Evolutionary conservation across 805 yeast genomes (phyloP).

Genomic region (Isabelozyma pseudorhagii): DNA sequence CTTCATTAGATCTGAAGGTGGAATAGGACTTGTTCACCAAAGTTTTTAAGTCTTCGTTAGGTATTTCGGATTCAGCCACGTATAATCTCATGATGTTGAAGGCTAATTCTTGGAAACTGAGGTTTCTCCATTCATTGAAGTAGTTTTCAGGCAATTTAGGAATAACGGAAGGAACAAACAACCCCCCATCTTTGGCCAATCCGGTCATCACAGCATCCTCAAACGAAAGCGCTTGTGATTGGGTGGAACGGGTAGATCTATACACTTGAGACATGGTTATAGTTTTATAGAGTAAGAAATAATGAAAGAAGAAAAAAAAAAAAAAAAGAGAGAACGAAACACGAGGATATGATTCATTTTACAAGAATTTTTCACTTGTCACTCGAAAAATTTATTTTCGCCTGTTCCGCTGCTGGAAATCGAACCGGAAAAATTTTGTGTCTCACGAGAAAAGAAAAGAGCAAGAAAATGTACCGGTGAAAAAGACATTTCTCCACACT

Average conservation of each 20-base stretch:
- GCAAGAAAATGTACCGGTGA: background rate
- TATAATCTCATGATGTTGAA: constrained; percentile 80
- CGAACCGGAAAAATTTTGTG: background rate
- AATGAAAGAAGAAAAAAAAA: too few species aligned
- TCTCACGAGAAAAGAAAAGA: background rate
- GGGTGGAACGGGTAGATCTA: constrained; percentile 74
- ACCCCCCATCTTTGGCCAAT: constrained; percentile 94
- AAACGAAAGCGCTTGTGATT: constrained; percentile 53
- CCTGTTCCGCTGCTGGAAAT: background rate
- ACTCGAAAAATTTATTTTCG: background rate
- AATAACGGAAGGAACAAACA: constrained; percentile 81
- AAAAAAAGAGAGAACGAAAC: background rate
- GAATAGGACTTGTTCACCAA: constrained; percentile 76
- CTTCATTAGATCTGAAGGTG: constrained; percentile 83
- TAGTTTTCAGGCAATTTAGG: constrained; percentile 63
- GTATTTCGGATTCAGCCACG: constrained; percentile 69
- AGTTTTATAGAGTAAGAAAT: background rate
- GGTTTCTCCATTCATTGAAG: constrained; percentile 63
- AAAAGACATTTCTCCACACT: background rate
- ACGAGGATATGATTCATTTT: background rate
- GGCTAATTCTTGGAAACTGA: constrained; percentile 84
- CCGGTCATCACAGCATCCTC: constrained; percentile 88
- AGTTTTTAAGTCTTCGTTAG: constrained; percentile 59
- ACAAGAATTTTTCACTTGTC: background rate
- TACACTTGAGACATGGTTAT: constrained; percentile 36